Evolutionary conservation across 768 basidiomycete genomes (phyloP), one percentile per base, ranked within the genome.

Genomic region (Suillus decipiens): DNA sequence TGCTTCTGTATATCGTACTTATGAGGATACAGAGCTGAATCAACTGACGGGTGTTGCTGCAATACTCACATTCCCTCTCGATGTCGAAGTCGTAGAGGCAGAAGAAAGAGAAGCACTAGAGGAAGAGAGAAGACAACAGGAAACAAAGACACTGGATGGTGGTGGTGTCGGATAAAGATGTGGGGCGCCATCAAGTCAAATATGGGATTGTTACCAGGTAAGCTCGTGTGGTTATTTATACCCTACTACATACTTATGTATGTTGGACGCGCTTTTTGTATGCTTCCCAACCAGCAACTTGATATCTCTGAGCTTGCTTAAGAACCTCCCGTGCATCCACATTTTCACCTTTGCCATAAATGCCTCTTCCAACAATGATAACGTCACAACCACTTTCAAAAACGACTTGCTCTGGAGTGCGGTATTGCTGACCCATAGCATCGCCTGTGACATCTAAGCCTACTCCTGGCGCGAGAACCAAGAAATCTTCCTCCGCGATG

Each of bases 361-460:
- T 89, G 0, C 97, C 97, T 64, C 97, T 81, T 34, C 97, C 97
- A 53, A 99, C 97, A 63, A 99, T 99, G 72, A 99, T 99, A 24
- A 99, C 84, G 77, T 99, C 97, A 73, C 93, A 93, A 34, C 95
- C 96, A 51, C 84, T 85, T 51, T 90, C 86, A 19, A 85, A 72
- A 34, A 99, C 79, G 31, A 96, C 96, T 73, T 96, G 83, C 37
- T 83, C 77, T 2, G 97, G 97, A 4, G 95, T 95, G 61, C 93
- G 82, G 75, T 99, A 99, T 74, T 97, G 95, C 76, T 99, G 96
- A 19, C 96, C 97, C 89, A 95, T 89, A 11, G 79, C 77, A 74
- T 98, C 97, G 9, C 90, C 92, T 61, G 84, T 86, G 14, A 73
- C 72, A 66, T 92, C 92, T 53, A 98, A 80, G 15, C 90, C 92